Evolutionary conservation across 192 early-diverging fungal species (phyloP).

Genomic region (Rhizophlyctis rosea): DNA sequence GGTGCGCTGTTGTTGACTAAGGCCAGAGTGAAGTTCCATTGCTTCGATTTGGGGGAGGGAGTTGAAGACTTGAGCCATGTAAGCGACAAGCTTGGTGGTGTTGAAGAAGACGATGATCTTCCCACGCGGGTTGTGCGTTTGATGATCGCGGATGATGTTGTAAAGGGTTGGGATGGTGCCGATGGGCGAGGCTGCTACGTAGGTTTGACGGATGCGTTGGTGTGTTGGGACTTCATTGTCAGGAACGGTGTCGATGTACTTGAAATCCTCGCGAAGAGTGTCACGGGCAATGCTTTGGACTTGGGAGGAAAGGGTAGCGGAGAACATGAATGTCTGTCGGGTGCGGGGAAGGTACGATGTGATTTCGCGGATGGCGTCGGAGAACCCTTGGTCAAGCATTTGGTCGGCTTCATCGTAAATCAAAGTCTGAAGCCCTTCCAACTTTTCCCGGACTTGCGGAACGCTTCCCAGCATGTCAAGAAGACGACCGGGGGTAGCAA

Average conservation of each 20-base stretch:
- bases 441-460: constrained; percentile 10
- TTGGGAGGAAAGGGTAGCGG: constrained; percentile 78
- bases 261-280: constrained; percentile 62
- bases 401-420: constrained; percentile 96
- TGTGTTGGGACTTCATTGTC: constrained; percentile 83
- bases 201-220: constrained; percentile 75
- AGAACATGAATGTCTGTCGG: constrained; percentile 90
- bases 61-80: constrained; percentile 63
- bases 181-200: constrained; percentile 57
- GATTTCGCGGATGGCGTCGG: constrained; percentile 69
- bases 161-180: constrained; percentile 60
- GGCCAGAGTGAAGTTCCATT: constrained; percentile 72
- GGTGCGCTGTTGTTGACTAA: constrained; percentile 69
- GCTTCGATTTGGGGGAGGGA: constrained; percentile 36
- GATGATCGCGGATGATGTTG: constrained; percentile 65
- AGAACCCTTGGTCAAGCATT: constrained; percentile 93
- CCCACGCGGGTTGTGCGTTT: constrained; percentile 49
- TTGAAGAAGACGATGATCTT: constrained; percentile 91
- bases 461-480: constrained; percentile 80
- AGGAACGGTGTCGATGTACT: constrained; percentile 79
- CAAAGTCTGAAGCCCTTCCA: constrained; percentile 38
- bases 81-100: constrained; percentile 68
- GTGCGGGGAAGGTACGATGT: constrained; percentile 54
- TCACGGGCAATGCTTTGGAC: constrained; percentile 66
- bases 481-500: constrained; percentile 90